A percentile compares a stretch with the other conserved stretches of the same genome.
These are phyloP conservation scores for Daldinia loculata DNA, from an alignment of 495 filamentous ascomycete species.

Conservation along the genomic window DNA sequence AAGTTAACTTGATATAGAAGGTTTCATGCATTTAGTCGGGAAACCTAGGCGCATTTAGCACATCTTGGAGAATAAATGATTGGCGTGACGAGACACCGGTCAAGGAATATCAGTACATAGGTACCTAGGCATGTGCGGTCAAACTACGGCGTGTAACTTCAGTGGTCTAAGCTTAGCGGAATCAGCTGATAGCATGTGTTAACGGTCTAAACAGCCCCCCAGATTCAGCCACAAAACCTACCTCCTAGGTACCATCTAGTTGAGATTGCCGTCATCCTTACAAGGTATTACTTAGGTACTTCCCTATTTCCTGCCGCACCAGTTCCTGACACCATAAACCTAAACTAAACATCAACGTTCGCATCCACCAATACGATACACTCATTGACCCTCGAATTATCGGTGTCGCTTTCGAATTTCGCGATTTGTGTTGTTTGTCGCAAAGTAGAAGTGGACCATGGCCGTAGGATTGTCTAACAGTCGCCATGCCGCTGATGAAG, in stretches of 20 bases:
- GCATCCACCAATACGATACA: slow-evolving; percentile 4
- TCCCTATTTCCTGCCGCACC: slow-evolving; percentile 19
- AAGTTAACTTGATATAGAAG: not conserved
- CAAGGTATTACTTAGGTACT: slow-evolving; percentile 8
- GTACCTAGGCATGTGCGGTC: not conserved
- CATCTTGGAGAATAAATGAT: slow-evolving; percentile 14
- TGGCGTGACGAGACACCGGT: slow-evolving; percentile 30
- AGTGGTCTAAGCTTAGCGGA: slow-evolving; percentile 27
- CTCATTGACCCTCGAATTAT: not conserved
- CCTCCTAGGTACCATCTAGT: slow-evolving; percentile 72
- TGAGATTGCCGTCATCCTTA: slow-evolving; percentile 51
- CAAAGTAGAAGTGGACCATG: slow-evolving; percentile 43
- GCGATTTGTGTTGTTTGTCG: not conserved
- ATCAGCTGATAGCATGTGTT: slow-evolving; percentile 14
- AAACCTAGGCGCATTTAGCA: not conserved
- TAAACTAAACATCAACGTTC: slow-evolving; percentile 33
- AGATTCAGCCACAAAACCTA: slow-evolving; percentile 67
- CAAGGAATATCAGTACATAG: slow-evolving; percentile 21
- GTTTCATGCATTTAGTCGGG: slow-evolving; percentile 8
- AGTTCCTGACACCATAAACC: slow-evolving; percentile 12
- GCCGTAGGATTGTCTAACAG: slow-evolving; percentile 57
- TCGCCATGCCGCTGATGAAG: slow-evolving; percentile 65
- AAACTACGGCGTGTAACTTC: slow-evolving; percentile 13
- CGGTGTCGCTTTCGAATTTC: not conserved
- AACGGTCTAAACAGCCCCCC: slow-evolving; percentile 15